These are phyloP conservation scores for Cordyceps farinosa DNA, from an alignment of 2,329 filamentous ascomycete species.

Conservation along the genomic window DNA sequence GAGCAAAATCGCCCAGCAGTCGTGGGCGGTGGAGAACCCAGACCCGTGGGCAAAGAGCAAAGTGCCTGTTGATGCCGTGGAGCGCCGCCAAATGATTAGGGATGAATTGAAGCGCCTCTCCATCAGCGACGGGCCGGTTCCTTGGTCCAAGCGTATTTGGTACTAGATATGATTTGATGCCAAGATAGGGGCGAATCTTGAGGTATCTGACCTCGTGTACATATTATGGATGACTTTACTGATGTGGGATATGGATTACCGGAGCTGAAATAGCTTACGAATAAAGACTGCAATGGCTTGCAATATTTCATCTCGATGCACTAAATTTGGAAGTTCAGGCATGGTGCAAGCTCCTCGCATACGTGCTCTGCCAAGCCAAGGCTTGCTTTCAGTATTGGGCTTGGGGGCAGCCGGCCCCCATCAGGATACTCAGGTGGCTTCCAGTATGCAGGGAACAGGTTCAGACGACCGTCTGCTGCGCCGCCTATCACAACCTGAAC, in stretches of 20 bases:
- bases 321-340: neutral
- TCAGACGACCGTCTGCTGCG: neutral
- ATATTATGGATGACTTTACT: neutral
- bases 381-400: neutral
- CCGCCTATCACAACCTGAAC: too few relatives aligned
- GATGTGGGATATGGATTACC: neutral
- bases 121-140: conserved; percentile 41
- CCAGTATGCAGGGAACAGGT: neutral
- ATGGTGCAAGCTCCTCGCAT: neutral
- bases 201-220: neutral
- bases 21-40: conserved; percentile 33
- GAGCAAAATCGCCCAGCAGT: conserved; percentile 31
- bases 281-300: neutral
- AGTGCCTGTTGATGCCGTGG: conserved; percentile 48
- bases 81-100: conserved; percentile 56
- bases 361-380: neutral
- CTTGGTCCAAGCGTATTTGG: conserved; percentile 12
- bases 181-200: neutral
- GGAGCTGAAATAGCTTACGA: neutral
- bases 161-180: neutral
- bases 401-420: neutral
- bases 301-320: neutral
- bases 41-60: conserved; percentile 37
- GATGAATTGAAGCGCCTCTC: conserved; percentile 51
- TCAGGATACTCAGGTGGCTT: neutral